Conservation (phyloP, 2,329 filamentous ascomycete species). For the Chaetomium olivaceum region DNA sequence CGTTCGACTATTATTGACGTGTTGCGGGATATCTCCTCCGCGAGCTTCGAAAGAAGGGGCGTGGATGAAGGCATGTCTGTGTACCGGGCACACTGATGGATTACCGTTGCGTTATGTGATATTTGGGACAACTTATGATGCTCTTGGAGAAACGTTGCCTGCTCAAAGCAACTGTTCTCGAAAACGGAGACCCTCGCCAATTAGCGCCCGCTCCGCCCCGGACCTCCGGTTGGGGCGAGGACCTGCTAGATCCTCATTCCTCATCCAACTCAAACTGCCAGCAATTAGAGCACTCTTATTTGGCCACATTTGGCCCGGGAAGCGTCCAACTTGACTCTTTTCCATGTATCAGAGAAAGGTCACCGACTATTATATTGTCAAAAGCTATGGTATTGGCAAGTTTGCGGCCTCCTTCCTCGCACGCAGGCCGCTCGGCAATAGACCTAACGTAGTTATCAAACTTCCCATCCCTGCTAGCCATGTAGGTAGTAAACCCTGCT, state of each 20-base stretch:
- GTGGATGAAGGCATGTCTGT: neutral
- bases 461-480: neutral
- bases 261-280: neutral
- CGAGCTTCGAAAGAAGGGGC: slow-evolving; percentile 10
- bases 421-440: neutral
- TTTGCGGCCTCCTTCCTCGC: neutral
- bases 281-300: neutral
- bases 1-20: slow-evolving; percentile 5
- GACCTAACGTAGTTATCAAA: neutral
- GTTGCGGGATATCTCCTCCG: slow-evolving; percentile 18
- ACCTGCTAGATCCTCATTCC: neutral
- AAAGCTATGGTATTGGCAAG: neutral
- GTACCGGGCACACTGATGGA: neutral
- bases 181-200: neutral
- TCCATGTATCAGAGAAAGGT: neutral
- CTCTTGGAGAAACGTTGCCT: neutral
- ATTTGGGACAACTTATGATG: neutral
- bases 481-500: neutral
- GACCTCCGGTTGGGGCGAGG: neutral
- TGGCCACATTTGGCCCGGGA: neutral
- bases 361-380: neutral
- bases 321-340: neutral
- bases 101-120: neutral
- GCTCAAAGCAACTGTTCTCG: neutral
- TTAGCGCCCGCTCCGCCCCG: neutral